Evolutionary conservation across 768 basidiomycete species (phyloP), one percentile per base, ranked within the genome.

Genomic region (Boletus eberwhitei): DNA sequence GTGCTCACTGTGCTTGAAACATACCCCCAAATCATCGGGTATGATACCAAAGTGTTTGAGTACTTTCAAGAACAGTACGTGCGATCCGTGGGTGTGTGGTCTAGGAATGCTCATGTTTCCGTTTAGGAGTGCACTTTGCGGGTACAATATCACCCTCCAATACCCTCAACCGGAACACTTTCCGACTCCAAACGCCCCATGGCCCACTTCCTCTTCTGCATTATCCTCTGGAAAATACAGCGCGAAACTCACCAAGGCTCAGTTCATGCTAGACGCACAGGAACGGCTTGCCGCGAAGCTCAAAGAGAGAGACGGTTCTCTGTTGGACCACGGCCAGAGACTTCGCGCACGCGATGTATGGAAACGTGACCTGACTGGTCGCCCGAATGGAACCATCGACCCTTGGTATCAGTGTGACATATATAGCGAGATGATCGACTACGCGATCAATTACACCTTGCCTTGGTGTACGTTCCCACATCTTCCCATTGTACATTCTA

Each of bases 21-120:
- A 7, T 86, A 84, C 65, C 88, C 88, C 6, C 87, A 88, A 63
- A 69, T 89, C 39, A 87, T 90, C 45, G 84, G 81, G 36, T 90
- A 89, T 61, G 83, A 89, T 59, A 71, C 73, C 22, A 76, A 79
- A 9, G 84, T 86, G 2, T 87, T 79, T 65, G 75, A 82, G 54
- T 85, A 85, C 62, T 88, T 88, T 71, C 75, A 78, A 60, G 75
- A 81, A 59, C 85, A 87, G 86, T 87, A 58, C 53, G 84, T 73
- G 8, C 4, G 21, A 19, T n/a, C 21, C 29, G 29, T 29, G 14
- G 3, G 6, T 24, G 43, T 41, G 12, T 14, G 29, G 35, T 45
- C 12, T n/a, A 35, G 16, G 13, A 21, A 22, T 54, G 34, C 42
- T 60, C 6, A 47, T 41, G 0, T 53, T 22, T 49, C 31, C 17